Evolutionary conservation across 164 flowering plant genomes (phyloP), one percentile per base, ranked within the genome.

Genomic region (Cinnamomum chago): DNA sequence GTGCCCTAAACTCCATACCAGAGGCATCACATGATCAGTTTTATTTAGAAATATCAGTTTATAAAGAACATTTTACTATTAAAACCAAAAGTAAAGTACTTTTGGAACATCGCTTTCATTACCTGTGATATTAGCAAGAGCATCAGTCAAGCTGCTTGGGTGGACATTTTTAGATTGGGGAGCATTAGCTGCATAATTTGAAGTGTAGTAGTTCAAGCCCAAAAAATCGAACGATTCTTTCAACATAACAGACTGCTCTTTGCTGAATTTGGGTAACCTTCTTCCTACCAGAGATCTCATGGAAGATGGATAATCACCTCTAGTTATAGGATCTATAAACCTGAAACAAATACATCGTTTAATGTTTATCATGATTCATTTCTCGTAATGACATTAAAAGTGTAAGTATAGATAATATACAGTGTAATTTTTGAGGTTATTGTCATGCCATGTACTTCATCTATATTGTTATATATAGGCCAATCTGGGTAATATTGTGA

Each of bases 231-330:
- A 71, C 0, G 87, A 82, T 9, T 83, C 84, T 47, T 79, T 82
- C 3, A 79, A 17, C 76, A 84, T 27, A 62, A 47, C 20, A 2
- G 85, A 82, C 68, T 90, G 75, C 55, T 79, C 84, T 18, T 58
- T 24, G 0, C 88, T 80, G 80, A 91, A 90, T 33, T 75, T 80
- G 2, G 90, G 97, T 27, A 91, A 72, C 69, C 97, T 75, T 1
- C 76, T 64, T 22, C 85, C 82, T 0, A 86, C 86, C 2, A 76
- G 27, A 2, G 50, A 13, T 9, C 74, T 73, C 93, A 91, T 91
- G 40, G 18, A 73, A 0, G 22, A 1, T 10, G 94, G 97, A 73
- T 90, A 90, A 0, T 84, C 71, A 2, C 97, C 94, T 20, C 76
- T 62, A 13, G 82, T 74, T 13, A 88, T 35, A 0, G 95, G 93